phyloP scores from a whole-genome alignment of 164 flowering plant genomes.

The Berberis thunbergii region DNA sequence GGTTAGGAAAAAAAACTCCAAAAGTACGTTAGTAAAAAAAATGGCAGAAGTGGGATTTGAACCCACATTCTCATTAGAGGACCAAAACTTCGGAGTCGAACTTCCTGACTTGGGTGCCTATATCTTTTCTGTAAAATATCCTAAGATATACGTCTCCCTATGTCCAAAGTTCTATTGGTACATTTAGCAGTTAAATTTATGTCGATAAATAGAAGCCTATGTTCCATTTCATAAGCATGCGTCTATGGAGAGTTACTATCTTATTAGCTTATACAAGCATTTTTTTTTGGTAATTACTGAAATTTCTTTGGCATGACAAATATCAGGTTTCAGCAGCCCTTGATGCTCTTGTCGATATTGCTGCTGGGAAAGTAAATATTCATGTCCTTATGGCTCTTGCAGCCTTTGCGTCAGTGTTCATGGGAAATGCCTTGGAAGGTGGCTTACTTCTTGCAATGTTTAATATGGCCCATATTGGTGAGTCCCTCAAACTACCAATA shows the following conservation, averaged over 20 bases:
- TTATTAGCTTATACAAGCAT: background rate
- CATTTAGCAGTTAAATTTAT: too few relatives aligned
- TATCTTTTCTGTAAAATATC: too few relatives aligned
- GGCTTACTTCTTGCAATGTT: conserved; percentile 96
- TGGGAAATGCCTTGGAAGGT: conserved; percentile 96
- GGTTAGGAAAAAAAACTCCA: too few relatives aligned
- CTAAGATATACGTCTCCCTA: too few relatives aligned
- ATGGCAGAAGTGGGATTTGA: too few relatives aligned
- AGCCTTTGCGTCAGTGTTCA: conserved; percentile 88
- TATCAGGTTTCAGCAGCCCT: conserved; percentile 74
- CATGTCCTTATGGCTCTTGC: conserved; percentile 98
- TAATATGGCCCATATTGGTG: conserved; percentile 95
- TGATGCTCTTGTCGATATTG: conserved; percentile 77
- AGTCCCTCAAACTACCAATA: background rate
- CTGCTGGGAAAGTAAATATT: conserved; percentile 87
- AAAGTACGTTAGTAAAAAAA: too few relatives aligned
- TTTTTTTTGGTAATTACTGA: background rate
- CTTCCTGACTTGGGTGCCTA: too few relatives aligned
- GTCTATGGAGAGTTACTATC: background rate
- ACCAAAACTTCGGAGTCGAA: too few relatives aligned
- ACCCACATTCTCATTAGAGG: too few relatives aligned
- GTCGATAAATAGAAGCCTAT: too few relatives aligned
- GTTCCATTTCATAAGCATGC: too few relatives aligned
- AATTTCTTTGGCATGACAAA: background rate
- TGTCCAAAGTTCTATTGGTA: too few relatives aligned